A percentile compares a stretch with the other conserved stretches of the same genome.
Evolutionary conservation across 2,329 filamentous ascomycete species (phyloP).

Genomic region (Fusarium sp.): DNA sequence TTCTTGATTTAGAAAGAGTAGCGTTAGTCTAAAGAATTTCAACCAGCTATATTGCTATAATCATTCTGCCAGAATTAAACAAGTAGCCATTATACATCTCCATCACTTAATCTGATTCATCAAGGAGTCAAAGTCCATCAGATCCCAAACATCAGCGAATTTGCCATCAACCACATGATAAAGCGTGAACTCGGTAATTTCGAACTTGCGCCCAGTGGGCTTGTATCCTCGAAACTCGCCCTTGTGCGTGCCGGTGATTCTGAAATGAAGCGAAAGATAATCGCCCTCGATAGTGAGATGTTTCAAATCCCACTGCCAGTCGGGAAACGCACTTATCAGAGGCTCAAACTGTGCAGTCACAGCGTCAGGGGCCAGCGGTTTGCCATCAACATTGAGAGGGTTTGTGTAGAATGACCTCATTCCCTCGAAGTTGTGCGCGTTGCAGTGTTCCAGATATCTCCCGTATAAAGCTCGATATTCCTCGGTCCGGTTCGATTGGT

Average conservation of each 20-base stretch:
- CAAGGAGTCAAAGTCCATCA: conserved; percentile 16
- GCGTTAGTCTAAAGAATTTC: too few species aligned
- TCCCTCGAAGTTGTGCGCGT: conserved; percentile 9
- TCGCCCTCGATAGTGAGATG: conserved; percentile 4
- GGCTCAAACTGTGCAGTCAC: conserved; percentile 7
- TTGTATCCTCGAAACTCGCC: conserved; percentile 8
- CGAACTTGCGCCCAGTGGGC: conserved; percentile 7
- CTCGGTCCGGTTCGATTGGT: not conserved
- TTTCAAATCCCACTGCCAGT: conserved; percentile 16
- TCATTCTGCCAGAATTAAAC: too few species aligned
- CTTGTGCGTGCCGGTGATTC: conserved; percentile 6
- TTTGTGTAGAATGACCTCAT: conserved; percentile 10
- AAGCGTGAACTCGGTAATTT: conserved; percentile 14
- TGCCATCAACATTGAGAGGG: conserved; percentile 13
- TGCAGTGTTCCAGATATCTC: conserved; percentile 15
- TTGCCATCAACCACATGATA: conserved; percentile 17
- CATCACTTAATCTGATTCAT: conserved; percentile 13
- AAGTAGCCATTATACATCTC: not conserved
- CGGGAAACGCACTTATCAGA: conserved; percentile 14
- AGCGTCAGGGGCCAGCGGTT: not conserved
- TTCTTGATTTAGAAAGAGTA: too few species aligned
- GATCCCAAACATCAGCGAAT: conserved; percentile 13
- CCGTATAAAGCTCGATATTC: conserved; percentile 1
- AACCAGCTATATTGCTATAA: too few species aligned
- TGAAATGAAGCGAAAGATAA: conserved; percentile 12